Evolutionary conservation across 371 early-diverging fungal genomes (phyloP).

Genomic region (Mucor plumbeus): DNA sequence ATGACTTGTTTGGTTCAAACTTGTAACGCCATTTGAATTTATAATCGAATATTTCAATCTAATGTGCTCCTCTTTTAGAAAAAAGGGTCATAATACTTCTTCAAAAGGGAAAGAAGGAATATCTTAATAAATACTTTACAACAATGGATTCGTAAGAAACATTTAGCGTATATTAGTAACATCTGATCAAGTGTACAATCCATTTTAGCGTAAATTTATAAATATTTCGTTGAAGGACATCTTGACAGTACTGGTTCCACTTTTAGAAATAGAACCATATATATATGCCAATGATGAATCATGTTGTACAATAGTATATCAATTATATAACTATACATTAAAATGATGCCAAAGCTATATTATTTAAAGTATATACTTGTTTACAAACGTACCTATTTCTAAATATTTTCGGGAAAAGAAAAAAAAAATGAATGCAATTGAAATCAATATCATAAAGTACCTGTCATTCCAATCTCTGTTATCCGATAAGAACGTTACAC

Average conservation of each 20-base stretch:
- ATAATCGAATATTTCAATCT: neutral
- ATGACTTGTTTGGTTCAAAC: neutral
- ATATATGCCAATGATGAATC: neutral
- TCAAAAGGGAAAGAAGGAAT: neutral
- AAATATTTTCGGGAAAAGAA: no score
- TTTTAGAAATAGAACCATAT: neutral
- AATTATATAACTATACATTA: neutral
- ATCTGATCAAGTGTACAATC: neutral
- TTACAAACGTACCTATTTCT: no score
- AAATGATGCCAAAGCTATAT: neutral
- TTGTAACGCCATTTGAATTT: constrained; percentile 8
- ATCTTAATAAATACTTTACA: neutral
- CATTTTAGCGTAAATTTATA: neutral
- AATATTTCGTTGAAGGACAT: neutral
- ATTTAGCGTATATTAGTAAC: neutral
- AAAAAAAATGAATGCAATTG: no score
- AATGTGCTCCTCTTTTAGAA: neutral
- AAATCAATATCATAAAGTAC: no score
- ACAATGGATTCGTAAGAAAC: neutral
- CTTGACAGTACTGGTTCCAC: neutral
- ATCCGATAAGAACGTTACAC: no score
- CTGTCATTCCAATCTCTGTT: no score
- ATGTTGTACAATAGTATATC: neutral
- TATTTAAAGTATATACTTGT: no score
- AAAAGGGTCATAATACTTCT: neutral